A percentile compares a stretch with the other conserved stretches of the same genome.
phyloP scores from a whole-genome alignment of 208 protist genomes.

The Vickermania ingenoplastis region DNA sequence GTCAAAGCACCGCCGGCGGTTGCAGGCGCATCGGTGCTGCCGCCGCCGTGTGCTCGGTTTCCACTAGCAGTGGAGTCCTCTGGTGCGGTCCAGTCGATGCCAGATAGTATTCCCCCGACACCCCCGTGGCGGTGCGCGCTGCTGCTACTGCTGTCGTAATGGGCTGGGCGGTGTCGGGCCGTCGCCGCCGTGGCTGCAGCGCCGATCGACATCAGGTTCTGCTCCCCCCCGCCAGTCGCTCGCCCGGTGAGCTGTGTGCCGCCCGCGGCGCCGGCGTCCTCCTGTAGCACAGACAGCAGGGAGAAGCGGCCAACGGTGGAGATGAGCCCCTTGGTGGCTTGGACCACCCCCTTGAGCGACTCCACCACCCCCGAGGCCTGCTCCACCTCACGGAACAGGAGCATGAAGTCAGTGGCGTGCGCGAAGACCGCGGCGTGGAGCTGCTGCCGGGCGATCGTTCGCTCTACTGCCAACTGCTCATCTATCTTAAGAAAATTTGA shows the following conservation, averaged over 20 bases:
- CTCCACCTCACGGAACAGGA: constrained; percentile 76
- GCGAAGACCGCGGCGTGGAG: constrained; percentile 67
- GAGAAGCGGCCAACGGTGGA: constrained; percentile 69
- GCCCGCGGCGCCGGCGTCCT: not conserved
- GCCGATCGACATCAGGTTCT: no score
- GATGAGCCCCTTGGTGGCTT: constrained; percentile 74
- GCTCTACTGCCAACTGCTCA: constrained; percentile 61
- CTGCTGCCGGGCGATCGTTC: constrained; percentile 43
- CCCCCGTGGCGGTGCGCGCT: not conserved
- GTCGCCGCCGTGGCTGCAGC: not conserved
- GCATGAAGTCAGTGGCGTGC: constrained; percentile 66
- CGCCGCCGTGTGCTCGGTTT: not conserved
- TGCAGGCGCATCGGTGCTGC: not conserved
- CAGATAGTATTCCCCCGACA: not conserved
- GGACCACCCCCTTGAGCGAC: constrained; percentile 72
- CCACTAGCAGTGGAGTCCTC: no score
- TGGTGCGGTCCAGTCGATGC: not conserved
- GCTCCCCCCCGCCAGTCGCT: constrained; percentile 1
- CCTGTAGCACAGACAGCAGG: constrained; percentile 12
- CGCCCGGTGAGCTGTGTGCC: constrained; percentile 9
- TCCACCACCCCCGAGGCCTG: constrained; percentile 57
- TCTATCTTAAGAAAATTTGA: constrained; percentile 72
- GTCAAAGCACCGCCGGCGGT: not conserved
- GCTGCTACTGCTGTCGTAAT: no score
- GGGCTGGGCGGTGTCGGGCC: not conserved